Evolutionary conservation across 805 yeast genomes (phyloP).

Genomic region (Suhomyces sp.): DNA sequence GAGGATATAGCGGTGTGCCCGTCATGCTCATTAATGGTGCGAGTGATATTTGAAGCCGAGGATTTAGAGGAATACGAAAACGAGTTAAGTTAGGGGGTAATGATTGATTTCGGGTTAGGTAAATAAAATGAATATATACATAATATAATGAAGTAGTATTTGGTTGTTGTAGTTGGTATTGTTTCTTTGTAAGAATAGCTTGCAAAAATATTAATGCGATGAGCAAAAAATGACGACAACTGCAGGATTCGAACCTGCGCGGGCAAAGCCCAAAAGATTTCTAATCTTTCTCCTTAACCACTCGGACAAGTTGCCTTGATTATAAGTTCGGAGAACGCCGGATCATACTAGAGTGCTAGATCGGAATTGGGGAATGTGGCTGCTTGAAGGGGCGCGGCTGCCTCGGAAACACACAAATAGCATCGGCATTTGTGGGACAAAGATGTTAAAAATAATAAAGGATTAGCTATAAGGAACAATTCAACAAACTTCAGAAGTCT

Average conservation of each 20-base stretch:
- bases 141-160: too few relatives aligned
- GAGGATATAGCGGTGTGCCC: constrained; percentile 96
- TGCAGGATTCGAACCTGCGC: constrained; percentile 64
- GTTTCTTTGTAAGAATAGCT: background rate
- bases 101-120: background rate
- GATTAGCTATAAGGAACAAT: too few relatives aligned
- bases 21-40: constrained; percentile 89
- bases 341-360: background rate
- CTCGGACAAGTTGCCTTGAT: constrained; percentile 50
- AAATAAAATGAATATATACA: background rate
- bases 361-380: background rate
- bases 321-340: background rate
- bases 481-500: too few relatives aligned
- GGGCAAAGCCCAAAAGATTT: constrained; percentile 36
- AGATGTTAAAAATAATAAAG: too few relatives aligned
- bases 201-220: background rate
- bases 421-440: background rate
- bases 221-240: constrained; percentile 48
- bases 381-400: too few relatives aligned
- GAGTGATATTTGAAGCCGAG: constrained; percentile 78
- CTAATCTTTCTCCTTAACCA: constrained; percentile 62
- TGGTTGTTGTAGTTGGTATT: too few relatives aligned
- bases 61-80: constrained; percentile 45
- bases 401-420: background rate
- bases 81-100: too few relatives aligned